Base-by-base conservation (phyloP, 306 rosid species). In the Prosopis cineraria region DNA sequence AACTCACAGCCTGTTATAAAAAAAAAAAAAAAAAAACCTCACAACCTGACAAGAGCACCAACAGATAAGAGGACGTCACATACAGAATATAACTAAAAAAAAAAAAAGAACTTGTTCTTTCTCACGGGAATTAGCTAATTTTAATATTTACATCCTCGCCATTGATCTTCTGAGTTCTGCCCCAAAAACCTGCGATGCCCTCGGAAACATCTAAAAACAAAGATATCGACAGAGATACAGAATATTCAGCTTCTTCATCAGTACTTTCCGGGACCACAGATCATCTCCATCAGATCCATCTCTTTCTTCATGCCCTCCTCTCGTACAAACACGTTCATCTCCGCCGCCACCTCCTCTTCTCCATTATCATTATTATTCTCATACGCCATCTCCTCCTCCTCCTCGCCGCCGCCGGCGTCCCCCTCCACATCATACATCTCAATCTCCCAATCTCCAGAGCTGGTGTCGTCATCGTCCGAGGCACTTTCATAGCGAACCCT, bases 261-360 rank as follows among this genome's bases (percentile, higher is more conserved):
- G 40, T 36, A 43, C 20, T 58, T 77, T 11, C 3, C 13, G 33
- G 36, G 33, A 5, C 20, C 25, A 43, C 34, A 58, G 3, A 78
- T 67, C 80, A 52, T 79, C 72, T 84, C 72, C 71, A 71, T 71
- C 29, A 76, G 17, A 44, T 79, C 81, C 39, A 65, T 68, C 24
- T 65, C 82, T 27, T 80, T 68, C 63, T 72, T 79, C 81, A 75
- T 77, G 11, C 68, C 63, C 27, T 20, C 68, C 47, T 78, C 88
- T 0, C 65, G 78, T 2, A 14, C 22, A 11, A 58, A 12, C 31
- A 19, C 45, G 10, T 33, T 37, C 62, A 79, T 53, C 29, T 80
- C 82, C 60, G 67, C 33, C 3, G 84, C 75, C 79, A 76, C 59
- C 66, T 75, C 84, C 34, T 66, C 72, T 17, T 71, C 83, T 41